Evolutionary conservation across 2,329 filamentous ascomycete genomes (phyloP).

Genomic region (Chaetomiaceae sp.): DNA sequence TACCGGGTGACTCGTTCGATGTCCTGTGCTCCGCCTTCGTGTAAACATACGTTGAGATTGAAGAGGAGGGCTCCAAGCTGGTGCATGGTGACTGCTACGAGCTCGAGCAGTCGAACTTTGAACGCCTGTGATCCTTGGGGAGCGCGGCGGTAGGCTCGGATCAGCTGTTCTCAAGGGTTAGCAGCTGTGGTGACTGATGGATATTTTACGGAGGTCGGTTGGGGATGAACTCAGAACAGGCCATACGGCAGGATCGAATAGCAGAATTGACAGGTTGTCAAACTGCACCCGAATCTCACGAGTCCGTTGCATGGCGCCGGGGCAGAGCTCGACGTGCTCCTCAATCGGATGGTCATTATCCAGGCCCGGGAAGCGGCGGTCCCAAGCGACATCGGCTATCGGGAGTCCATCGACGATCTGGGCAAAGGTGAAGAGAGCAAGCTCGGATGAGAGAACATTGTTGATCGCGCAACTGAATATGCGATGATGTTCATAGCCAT

Average conservation of each 20-base stretch:
- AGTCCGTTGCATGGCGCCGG: not conserved
- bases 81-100: slow-evolving; percentile 6
- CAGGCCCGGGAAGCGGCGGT: not conserved
- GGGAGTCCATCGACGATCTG: slow-evolving; percentile 14
- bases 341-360: slow-evolving; percentile 4
- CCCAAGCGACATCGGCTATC: slow-evolving; percentile 4
- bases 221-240: too few species aligned
- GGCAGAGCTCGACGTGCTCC: slow-evolving; percentile 9
- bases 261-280: not conserved
- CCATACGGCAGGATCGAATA: slow-evolving; percentile 2
- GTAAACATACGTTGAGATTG: slow-evolving; percentile 3
- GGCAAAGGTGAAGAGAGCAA: slow-evolving; percentile 5
- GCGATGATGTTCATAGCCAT: not conserved
- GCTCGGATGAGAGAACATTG: slow-evolving; percentile 9
- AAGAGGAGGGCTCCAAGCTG: slow-evolving; percentile 5
- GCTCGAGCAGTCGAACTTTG: slow-evolving; percentile 8
- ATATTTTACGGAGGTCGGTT: too few species aligned
- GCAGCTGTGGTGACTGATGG: too few species aligned
- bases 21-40: slow-evolving; percentile 8
- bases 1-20: not conserved
- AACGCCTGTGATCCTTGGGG: not conserved
- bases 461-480: not conserved
- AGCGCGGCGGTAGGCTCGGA: not conserved
- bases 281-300: not conserved
- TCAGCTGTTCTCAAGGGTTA: too few species aligned